These are phyloP conservation scores for Ganoderma sinense DNA, from an alignment of 1,284 basidiomycete genomes.

Conservation along the genomic window DNA sequence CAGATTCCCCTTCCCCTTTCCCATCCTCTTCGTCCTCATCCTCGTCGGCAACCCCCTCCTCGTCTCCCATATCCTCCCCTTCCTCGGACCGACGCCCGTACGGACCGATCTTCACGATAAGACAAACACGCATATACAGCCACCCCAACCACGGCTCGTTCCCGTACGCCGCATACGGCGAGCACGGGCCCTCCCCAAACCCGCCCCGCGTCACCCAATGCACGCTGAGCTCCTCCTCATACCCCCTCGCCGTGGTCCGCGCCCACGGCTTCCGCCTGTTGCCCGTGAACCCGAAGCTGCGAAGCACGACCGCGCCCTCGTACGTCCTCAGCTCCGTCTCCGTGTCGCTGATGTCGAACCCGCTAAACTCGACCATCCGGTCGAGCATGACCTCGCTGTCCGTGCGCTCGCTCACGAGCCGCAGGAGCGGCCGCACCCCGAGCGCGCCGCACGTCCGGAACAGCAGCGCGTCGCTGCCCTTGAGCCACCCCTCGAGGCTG, in stretches of 20 bases:
- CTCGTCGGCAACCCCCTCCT: background rate
- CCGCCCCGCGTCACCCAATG: background rate
- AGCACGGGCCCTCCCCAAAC: background rate
- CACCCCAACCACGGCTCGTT: background rate
- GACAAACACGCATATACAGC: background rate
- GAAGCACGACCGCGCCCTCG: background rate
- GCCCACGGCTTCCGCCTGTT: background rate
- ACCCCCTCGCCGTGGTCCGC: background rate
- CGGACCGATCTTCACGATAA: background rate
- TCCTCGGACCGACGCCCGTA: background rate
- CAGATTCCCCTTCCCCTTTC: too few species aligned
- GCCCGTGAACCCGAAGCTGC: background rate
- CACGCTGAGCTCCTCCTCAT: background rate
- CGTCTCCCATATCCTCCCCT: background rate
- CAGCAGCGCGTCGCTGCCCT: constrained; percentile 18
- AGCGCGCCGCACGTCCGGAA: constrained; percentile 3
- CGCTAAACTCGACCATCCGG: background rate
- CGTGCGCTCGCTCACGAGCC: background rate
- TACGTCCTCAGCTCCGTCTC: background rate
- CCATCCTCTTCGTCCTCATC: background rate
- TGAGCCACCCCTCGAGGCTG: constrained; percentile 6
- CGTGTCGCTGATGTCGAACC: background rate
- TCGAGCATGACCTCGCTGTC: background rate
- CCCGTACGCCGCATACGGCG: background rate
- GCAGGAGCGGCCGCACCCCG: constrained; percentile 9